phyloP scores from a whole-genome alignment of 805 yeast genomes.

The Wickerhamiella brachini region DNA sequence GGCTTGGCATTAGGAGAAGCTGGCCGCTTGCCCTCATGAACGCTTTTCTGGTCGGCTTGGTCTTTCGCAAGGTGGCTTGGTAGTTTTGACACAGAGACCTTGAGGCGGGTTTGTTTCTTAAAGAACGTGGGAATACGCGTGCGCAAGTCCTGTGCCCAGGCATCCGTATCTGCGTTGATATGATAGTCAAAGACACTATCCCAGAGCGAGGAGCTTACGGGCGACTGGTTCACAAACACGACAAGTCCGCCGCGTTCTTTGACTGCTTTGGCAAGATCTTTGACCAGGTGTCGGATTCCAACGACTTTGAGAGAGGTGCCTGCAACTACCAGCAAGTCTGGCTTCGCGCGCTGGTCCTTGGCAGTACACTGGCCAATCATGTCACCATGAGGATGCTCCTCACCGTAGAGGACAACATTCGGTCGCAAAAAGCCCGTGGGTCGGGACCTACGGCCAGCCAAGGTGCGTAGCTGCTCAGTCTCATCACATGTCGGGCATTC shows the following conservation, averaged over 20 bases:
- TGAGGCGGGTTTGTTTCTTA: slow-evolving; percentile 31
- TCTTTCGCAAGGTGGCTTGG: not conserved
- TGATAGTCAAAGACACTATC: slow-evolving; percentile 63
- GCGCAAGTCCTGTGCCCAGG: slow-evolving; percentile 50
- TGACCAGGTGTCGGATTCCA: slow-evolving; percentile 73
- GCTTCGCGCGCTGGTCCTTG: slow-evolving; percentile 44
- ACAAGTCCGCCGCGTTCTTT: slow-evolving; percentile 70
- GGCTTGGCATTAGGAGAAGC: not conserved
- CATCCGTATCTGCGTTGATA: slow-evolving; percentile 67
- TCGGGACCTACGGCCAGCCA: slow-evolving; percentile 59
- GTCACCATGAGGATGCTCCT: slow-evolving; percentile 80
- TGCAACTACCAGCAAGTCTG: slow-evolving; percentile 73
- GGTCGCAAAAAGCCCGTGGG: slow-evolving; percentile 77
- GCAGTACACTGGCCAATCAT: slow-evolving; percentile 56
- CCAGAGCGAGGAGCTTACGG: slow-evolving; percentile 47
- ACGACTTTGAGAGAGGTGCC: slow-evolving; percentile 89
- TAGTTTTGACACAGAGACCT: slow-evolving; percentile 3
- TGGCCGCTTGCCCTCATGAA: not conserved
- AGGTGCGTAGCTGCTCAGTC: slow-evolving; percentile 40
- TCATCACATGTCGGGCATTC: slow-evolving; percentile 59
- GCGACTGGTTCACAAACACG: slow-evolving; percentile 59
- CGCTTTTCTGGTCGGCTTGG: not conserved
- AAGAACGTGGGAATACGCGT: slow-evolving; percentile 47
- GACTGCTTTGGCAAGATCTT: slow-evolving; percentile 49
- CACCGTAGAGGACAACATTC: slow-evolving; percentile 83